phyloP scores from a whole-genome alignment of 805 yeast species.

The Barnettozyma pratensis region DNA sequence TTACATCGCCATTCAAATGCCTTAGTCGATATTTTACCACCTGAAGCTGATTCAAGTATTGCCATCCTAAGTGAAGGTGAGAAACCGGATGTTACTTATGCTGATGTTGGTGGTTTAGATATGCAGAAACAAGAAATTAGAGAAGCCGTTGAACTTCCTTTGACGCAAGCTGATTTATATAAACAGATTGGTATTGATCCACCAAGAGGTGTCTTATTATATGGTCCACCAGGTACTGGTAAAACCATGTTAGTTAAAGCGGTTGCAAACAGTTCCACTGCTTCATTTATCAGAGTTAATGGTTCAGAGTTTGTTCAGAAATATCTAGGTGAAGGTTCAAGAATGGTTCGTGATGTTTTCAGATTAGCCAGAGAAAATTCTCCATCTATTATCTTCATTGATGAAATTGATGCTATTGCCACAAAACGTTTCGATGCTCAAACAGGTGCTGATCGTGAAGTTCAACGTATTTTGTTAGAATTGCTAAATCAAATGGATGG shows the following conservation, averaged over 20 bases:
- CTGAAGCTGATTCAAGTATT: conserved; percentile 96
- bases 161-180: conserved; percentile 92
- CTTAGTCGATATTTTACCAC: conserved; percentile 93
- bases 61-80: conserved; percentile 93
- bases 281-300: conserved; percentile 92
- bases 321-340: conserved; percentile 97
- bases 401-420: conserved; percentile 98
- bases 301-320: conserved; percentile 99
- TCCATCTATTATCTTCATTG: conserved; percentile 95
- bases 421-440: conserved; percentile 99
- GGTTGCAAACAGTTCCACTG: conserved; percentile 94
- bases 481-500: conserved; percentile 99
- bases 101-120: conserved; percentile 98
- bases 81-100: conserved; percentile 87
- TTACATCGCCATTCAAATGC: conserved; percentile 98
- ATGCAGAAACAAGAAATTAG: conserved; percentile 99
- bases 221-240: conserved; percentile 99
- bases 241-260: conserved; percentile 99
- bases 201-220: conserved; percentile 93
- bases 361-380: conserved; percentile 95
- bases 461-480: conserved; percentile 94
- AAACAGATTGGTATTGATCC: conserved; percentile 98
- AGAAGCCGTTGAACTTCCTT: conserved; percentile 96
- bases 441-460: conserved; percentile 99
- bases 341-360: conserved; percentile 99